Evolutionary conservation across 2,329 filamentous ascomycete genomes (phyloP).

Genomic region (Colletotrichum filicis): DNA sequence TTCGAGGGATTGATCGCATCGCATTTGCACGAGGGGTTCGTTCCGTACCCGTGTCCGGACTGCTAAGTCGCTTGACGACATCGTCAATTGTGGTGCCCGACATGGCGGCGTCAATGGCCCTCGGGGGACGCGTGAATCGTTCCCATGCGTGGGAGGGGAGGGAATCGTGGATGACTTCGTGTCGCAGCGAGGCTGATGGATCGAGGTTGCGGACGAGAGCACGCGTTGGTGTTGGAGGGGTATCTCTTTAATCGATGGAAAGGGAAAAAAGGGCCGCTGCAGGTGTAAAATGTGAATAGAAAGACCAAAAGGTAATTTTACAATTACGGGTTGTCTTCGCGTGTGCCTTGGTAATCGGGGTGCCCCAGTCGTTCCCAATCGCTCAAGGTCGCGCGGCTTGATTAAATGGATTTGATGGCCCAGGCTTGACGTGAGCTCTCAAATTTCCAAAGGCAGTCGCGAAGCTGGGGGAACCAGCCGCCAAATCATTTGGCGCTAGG

Average conservation of each 20-base stretch:
- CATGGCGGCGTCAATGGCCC: constrained; percentile 66
- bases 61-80: constrained; percentile 69
- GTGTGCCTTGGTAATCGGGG: neutral
- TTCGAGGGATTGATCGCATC: neutral
- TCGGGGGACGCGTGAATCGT: constrained; percentile 45
- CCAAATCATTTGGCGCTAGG: constrained; percentile 57
- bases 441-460: constrained; percentile 50
- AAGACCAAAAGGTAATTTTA: neutral
- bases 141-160: constrained; percentile 48
- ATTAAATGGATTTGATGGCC: constrained; percentile 16
- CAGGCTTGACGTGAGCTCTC: constrained; percentile 42
- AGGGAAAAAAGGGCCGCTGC: constrained; percentile 5
- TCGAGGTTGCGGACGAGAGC: constrained; percentile 4
- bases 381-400: constrained; percentile 31
- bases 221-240: constrained; percentile 24
- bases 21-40: constrained; percentile 11
- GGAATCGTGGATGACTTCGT: constrained; percentile 35
- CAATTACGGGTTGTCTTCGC: constrained; percentile 2
- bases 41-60: constrained; percentile 64
- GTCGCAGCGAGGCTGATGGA: constrained; percentile 27
- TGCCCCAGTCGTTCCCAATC: neutral
- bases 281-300: neutral
- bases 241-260: constrained; percentile 17
- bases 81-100: constrained; percentile 70
- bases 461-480: constrained; percentile 51